These are phyloP conservation scores for Fraxinus angustifolia DNA, from an alignment of 305 asterid species.

Conservation along the genomic window DNA sequence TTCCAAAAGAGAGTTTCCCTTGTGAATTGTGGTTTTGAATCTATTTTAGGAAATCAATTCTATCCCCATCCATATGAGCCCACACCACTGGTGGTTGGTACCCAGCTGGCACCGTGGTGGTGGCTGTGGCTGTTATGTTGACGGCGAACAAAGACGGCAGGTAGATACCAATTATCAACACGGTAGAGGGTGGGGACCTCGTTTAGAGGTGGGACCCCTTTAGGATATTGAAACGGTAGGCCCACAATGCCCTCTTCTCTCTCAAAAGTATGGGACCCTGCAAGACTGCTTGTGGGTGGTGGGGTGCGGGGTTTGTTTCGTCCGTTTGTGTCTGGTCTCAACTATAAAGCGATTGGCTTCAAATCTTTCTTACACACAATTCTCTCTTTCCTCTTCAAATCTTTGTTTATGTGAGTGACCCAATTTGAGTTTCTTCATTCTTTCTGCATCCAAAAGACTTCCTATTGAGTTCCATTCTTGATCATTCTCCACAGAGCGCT, in stretches of 20 bases:
- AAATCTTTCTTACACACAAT: conserved; percentile 32
- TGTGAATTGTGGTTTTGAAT: conserved; percentile 15
- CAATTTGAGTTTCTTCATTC: background rate
- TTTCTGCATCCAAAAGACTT: background rate
- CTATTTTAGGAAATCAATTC: conserved; percentile 16
- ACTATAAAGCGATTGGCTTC: conserved; percentile 57
- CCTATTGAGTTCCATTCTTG: background rate
- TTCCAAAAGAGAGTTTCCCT: background rate
- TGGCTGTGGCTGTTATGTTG: conserved; percentile 15
- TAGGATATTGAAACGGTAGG: conserved; percentile 22
- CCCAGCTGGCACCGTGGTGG: conserved; percentile 26
- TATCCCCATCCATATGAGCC: conserved; percentile 16
- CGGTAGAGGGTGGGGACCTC: conserved; percentile 6
- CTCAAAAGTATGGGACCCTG: background rate
- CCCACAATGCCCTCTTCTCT: background rate
- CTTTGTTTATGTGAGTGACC: conserved; percentile 16
- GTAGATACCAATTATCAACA: conserved; percentile 2
- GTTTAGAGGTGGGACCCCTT: conserved; percentile 19
- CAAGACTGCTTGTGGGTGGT: background rate
- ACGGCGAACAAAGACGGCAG: conserved; percentile 39
- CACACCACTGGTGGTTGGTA: conserved; percentile 26
- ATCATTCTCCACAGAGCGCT: conserved; percentile 27
- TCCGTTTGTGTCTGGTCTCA: conserved; percentile 42
- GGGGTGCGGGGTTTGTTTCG: conserved; percentile 29
- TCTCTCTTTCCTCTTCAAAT: conserved; percentile 11